These are phyloP conservation scores for Calonectria henricotiae DNA, from an alignment of 2,329 filamentous ascomycete genomes.

Conservation along the genomic window DNA sequence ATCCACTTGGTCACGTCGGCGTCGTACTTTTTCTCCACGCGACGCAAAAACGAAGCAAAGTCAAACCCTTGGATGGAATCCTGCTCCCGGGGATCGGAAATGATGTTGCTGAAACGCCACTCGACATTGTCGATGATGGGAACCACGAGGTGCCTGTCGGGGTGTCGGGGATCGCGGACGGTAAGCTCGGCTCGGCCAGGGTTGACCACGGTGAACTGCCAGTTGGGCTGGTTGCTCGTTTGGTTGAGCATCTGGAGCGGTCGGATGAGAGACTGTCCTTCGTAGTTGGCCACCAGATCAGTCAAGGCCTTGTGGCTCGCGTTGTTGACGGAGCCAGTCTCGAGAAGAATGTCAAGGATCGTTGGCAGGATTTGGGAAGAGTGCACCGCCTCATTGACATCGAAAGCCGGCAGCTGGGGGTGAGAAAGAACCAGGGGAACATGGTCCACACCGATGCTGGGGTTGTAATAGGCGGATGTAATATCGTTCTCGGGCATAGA, in stretches of 20 bases:
- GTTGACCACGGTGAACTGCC: constrained; percentile 51
- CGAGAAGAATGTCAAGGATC: constrained; percentile 13
- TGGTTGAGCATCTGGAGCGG: constrained; percentile 1
- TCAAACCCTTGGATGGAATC: not conserved
- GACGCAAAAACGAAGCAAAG: not conserved
- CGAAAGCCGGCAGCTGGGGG: not conserved
- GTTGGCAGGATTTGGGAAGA: constrained; percentile 4
- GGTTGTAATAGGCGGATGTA: constrained; percentile 19
- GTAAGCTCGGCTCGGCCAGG: constrained; percentile 50
- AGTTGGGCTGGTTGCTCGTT: constrained; percentile 4
- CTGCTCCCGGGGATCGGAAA: constrained; percentile 38
- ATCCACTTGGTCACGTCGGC: constrained; percentile 41
- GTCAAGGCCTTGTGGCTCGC: not conserved
- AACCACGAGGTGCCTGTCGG: constrained; percentile 50
- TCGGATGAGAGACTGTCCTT: not conserved
- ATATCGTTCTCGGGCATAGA: constrained; percentile 22
- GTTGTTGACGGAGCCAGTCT: not conserved
- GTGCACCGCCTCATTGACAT: constrained; percentile 12
- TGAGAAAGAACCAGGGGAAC: constrained; percentile 9
- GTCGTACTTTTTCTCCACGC: constrained; percentile 4
- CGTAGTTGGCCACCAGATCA: not conserved
- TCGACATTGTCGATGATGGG: constrained; percentile 50
- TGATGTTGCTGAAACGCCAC: constrained; percentile 51
- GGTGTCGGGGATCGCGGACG: constrained; percentile 47
- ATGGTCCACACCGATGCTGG: constrained; percentile 6